A percentile compares a stretch with the other conserved stretches of the same genome.
These are phyloP conservation scores for Gynostemma pentaphyllum DNA, from an alignment of 306 rosid genomes.

Conservation along the genomic window DNA sequence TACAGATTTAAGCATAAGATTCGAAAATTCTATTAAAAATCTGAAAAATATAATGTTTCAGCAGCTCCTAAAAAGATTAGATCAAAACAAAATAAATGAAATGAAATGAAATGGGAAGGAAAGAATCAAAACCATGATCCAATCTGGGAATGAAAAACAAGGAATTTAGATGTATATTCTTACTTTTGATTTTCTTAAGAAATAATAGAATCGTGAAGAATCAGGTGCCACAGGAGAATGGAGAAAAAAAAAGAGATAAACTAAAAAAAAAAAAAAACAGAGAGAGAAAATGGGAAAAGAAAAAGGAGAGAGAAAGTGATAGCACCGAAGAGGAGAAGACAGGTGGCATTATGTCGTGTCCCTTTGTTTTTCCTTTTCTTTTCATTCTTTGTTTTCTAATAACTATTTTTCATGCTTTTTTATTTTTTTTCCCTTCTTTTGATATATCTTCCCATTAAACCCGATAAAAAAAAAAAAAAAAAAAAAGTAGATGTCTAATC, in stretches of 20 bases:
- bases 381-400: neutral
- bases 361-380: neutral
- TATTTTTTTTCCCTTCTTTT: no score
- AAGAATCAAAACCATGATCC: constrained; percentile 18
- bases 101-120: neutral
- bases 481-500: no score
- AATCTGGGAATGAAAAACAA: constrained; percentile 13
- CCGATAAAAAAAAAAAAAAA: no score
- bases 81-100: no score
- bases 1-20: neutral
- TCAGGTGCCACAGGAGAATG: neutral
- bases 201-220: constrained; percentile 25
- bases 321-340: constrained; percentile 15
- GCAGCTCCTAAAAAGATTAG: constrained; percentile 1
- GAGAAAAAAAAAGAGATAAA: constrained; percentile 7
- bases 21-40: neutral
- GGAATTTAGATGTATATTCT: neutral
- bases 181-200: constrained; percentile 6
- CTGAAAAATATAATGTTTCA: neutral
- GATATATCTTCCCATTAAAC: no score
- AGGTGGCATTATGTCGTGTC: constrained; percentile 40
- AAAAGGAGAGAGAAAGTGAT: neutral
- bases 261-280: no score
- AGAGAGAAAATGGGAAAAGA: constrained; percentile 1
- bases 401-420: neutral